Percentiles rank a stretch among this genome's conserved stretches.
Evolutionary conservation across 352 stramenopile genomes (phyloP).

Genomic region (Phytophthora chlamydospora): DNA sequence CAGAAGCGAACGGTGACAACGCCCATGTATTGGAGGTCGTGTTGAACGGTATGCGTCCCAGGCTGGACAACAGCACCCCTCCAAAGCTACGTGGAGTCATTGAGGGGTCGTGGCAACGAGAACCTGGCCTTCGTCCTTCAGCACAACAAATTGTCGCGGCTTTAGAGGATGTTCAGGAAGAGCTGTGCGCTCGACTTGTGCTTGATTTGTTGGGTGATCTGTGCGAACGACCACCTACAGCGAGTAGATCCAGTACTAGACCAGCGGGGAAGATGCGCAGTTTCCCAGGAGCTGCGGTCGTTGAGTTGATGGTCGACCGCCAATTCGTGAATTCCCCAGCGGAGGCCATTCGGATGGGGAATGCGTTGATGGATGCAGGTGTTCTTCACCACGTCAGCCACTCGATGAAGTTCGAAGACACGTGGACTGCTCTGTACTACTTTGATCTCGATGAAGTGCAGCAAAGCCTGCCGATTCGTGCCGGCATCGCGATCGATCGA

Average conservation of each 20-base stretch:
- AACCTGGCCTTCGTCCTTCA: constrained; percentile 37
- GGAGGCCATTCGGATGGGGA: constrained; percentile 58
- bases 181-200: constrained; percentile 33
- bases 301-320: constrained; percentile 38
- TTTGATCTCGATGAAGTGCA: constrained; percentile 41
- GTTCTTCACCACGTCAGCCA: constrained; percentile 64
- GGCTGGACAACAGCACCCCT: constrained; percentile 25
- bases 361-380: constrained; percentile 68
- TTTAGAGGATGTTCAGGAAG: constrained; percentile 42
- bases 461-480: constrained; percentile 20
- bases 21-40: constrained; percentile 49
- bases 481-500: not conserved
- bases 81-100: constrained; percentile 34
- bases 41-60: constrained; percentile 42
- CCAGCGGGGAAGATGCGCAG: constrained; percentile 1
- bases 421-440: constrained; percentile 35
- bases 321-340: constrained; percentile 45
- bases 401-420: constrained; percentile 47
- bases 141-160: constrained; percentile 33
- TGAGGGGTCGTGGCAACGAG: constrained; percentile 37
- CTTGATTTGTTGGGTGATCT: constrained; percentile 27
- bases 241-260: constrained; percentile 4
- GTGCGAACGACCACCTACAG: constrained; percentile 2
- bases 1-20: constrained; percentile 35
- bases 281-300: constrained; percentile 28